Evolutionary conservation across 1,284 basidiomycete genomes (phyloP).

Genomic region (Heterobasidion occidentale): DNA sequence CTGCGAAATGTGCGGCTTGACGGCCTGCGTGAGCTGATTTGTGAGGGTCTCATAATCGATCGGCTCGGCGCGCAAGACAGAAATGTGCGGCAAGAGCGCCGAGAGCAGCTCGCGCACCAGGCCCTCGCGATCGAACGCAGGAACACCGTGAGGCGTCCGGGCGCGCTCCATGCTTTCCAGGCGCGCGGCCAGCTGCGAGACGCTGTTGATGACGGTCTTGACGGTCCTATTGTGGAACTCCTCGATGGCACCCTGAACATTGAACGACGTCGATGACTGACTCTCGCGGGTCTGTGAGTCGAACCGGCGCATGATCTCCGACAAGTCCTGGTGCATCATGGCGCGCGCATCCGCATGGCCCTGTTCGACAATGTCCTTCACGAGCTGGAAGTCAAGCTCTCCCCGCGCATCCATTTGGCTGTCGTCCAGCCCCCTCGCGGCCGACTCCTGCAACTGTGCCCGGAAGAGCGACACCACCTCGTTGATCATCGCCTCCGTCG

Average conservation of each 20-base stretch:
- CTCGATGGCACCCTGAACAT: conserved; percentile 36
- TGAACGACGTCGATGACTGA: conserved; percentile 12
- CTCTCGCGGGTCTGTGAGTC: conserved; percentile 19
- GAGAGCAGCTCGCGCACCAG: conserved; percentile 52
- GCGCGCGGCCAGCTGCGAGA: conserved; percentile 52
- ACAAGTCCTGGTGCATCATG: conserved; percentile 51
- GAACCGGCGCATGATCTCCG: conserved; percentile 32
- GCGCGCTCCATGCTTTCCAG: conserved; percentile 44
- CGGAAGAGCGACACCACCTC: conserved; percentile 64
- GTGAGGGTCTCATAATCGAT: conserved; percentile 76
- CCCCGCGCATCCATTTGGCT: conserved; percentile 63
- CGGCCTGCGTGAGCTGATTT: conserved; percentile 65
- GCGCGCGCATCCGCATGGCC: conserved; percentile 52
- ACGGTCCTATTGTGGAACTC: conserved; percentile 47
- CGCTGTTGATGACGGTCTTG: conserved; percentile 48
- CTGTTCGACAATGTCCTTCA: conserved; percentile 62
- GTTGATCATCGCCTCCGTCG: conserved; percentile 50
- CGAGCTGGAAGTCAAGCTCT: conserved; percentile 68
- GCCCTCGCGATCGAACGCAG: conserved; percentile 38
- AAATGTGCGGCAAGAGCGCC: conserved; percentile 53
- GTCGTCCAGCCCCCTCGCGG: conserved; percentile 50
- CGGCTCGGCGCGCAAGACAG: conserved; percentile 48
- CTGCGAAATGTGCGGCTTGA: conserved; percentile 80
- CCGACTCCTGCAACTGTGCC: conserved; percentile 56
- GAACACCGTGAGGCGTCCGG: conserved; percentile 17